Base-by-base conservation (phyloP, 2,329 filamentous ascomycete species). In the Cryphonectria carpinicola region DNA sequence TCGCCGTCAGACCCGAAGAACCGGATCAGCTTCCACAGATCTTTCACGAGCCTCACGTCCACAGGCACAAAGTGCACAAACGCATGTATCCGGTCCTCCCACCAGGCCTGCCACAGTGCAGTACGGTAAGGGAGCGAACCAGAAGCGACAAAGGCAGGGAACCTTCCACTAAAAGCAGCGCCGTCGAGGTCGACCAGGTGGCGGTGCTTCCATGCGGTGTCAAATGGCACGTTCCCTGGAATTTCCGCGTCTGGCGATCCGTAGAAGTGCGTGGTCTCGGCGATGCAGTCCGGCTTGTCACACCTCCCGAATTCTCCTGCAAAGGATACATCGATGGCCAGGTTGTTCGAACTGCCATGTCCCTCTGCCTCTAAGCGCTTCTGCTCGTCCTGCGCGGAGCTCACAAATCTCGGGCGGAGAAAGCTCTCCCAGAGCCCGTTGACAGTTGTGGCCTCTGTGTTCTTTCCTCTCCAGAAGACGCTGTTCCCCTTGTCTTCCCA, bases 1-100 rank as follows among this genome's bases (percentile, higher is more conserved):
- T 64, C 61, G 19, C 61, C 61, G 19, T 43, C 61, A 0, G 79
- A 43, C n/a, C 37, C 61, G 22, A 64, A 64, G 22, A 64, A 64
- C 11, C 61, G 39, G n/a, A 64, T 7, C 39, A 43, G 35, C 37
- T 43, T 41, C 61, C 61, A 64, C 39, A 64, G 37, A 39, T 64
- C 61, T 13, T 8, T 41, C 7, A 64, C 61, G n/a, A 64, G 61
- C 61, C 61, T n/a, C 37, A 64, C 61, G 17, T 64, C 61, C n/a
- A 64, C 61, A 28, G 61, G 61, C 39, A 64, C 61, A 46, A 64
- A 64, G 61, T 64, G 61, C 39, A 64, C 61, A 64, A 64, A 64
- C 8, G 37, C 61, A 43, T 64, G 61, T 14, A 64, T 64, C 6
- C 61, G 61, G n/a, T 46, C 61, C 37, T 64, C 61, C 61, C 61